Percentiles rank a stretch among this genome's conserved stretches.
These are phyloP conservation scores for Chytridiales sp. DNA, from an alignment of 371 early-diverging fungal species.

Conservation along the genomic window DNA sequence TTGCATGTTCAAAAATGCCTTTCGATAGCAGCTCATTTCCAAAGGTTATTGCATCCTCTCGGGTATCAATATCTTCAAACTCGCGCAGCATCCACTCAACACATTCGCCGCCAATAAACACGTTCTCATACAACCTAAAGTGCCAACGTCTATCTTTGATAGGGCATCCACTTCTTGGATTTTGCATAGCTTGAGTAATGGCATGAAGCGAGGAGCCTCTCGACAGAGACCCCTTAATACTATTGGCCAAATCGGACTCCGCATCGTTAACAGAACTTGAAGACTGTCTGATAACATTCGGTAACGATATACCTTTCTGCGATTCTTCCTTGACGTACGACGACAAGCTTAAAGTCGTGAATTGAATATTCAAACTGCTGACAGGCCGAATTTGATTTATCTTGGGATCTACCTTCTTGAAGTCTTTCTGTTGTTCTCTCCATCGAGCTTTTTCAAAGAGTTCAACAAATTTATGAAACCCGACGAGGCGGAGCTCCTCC, in stretches of 20 bases:
- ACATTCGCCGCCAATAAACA: constrained; percentile 83
- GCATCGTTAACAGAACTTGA: neutral
- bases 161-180: constrained; percentile 66
- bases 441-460: constrained; percentile 38
- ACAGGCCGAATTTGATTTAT: neutral
- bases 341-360: constrained; percentile 32
- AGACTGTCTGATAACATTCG: neutral
- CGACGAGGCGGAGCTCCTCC: constrained; percentile 85
- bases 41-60: constrained; percentile 80
- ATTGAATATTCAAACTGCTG: constrained; percentile 27
- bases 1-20: constrained; percentile 78
- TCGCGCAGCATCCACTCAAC: constrained; percentile 87
- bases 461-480: constrained; percentile 67
- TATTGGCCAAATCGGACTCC: neutral
- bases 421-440: constrained; percentile 10
- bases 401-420: constrained; percentile 2
- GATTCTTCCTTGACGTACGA: constrained; percentile 33
- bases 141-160: constrained; percentile 91
- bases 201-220: constrained; percentile 14
- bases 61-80: constrained; percentile 74
- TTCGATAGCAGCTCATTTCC: constrained; percentile 76
- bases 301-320: constrained; percentile 6
- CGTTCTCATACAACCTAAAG: constrained; percentile 67
- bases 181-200: constrained; percentile 75
- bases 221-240: constrained; percentile 8